Conservation (phyloP, 2,329 filamentous ascomycete species). For the Aulographum hederae region DNA sequence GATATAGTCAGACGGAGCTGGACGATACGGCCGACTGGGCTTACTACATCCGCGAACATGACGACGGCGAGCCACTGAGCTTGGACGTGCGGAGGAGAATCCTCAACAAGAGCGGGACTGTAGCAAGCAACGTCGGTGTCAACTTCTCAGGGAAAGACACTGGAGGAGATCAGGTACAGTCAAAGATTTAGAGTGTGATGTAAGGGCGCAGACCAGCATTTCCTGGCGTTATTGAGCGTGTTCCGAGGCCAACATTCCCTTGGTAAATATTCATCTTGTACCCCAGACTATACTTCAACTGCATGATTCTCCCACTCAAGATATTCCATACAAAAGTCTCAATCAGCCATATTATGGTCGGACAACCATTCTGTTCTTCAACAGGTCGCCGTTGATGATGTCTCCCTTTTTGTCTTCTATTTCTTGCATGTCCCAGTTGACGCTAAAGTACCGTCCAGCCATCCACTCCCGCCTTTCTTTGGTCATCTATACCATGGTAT, state of each 20-base stretch:
- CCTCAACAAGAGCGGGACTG: constrained; percentile 14
- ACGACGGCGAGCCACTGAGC: constrained; percentile 15
- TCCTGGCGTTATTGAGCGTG: too few species aligned
- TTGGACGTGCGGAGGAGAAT: constrained; percentile 11
- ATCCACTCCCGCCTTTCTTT: constrained; percentile 12
- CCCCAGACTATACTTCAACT: too few species aligned
- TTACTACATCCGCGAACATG: constrained; percentile 16
- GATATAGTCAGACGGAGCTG: constrained; percentile 16
- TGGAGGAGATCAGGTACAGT: too few species aligned
- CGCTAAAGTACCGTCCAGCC: constrained; percentile 9
- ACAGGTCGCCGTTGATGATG: constrained; percentile 1
- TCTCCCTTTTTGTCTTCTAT: constrained; percentile 1
- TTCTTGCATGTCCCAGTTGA: constrained; percentile 3
- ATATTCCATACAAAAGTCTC: too few species aligned
- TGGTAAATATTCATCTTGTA: too few species aligned
- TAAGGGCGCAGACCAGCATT: too few species aligned
- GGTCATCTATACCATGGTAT: constrained; percentile 10
- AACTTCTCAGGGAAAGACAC: not conserved
- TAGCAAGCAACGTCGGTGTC: constrained; percentile 4
- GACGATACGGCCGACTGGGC: constrained; percentile 14
- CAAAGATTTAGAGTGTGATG: too few species aligned
- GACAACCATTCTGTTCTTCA: constrained; percentile 4
- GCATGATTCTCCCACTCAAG: too few species aligned
- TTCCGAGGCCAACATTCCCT: too few species aligned
- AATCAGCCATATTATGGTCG: too few species aligned